Conservation (phyloP, 2,329 filamentous ascomycete genomes). For the Tolypocladium nubicola region DNA sequence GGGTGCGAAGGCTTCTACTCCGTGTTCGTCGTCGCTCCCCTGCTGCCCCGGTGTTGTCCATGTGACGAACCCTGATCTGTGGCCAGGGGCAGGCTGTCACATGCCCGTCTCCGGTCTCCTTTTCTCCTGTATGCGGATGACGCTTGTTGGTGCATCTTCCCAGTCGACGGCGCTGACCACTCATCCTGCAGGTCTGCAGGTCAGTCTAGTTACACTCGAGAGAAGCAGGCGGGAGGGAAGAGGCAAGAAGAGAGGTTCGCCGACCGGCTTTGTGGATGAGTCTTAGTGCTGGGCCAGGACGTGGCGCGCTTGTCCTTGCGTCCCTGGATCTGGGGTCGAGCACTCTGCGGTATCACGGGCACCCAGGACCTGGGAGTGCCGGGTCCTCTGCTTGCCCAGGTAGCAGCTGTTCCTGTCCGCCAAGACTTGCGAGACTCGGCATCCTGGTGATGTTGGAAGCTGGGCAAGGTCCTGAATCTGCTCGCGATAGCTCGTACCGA, state of each 20-base stretch:
- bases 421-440: not conserved
- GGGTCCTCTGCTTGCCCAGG: not conserved
- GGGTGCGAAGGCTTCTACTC: not conserved
- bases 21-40: not conserved
- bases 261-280: not conserved
- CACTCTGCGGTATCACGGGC: not conserved
- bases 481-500: not conserved
- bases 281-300: not conserved
- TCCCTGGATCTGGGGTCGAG: too few relatives aligned
- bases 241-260: not conserved
- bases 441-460: not conserved
- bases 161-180: not conserved
- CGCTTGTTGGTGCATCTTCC: not conserved
- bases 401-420: not conserved
- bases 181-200: not conserved
- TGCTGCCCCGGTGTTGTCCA: not conserved
- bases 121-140: too few relatives aligned
- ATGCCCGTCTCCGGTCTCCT: not conserved
- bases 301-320: not conserved
- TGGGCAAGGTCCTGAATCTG: not conserved
- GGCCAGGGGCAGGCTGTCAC: not conserved
- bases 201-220: too few relatives aligned
- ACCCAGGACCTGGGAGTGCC: not conserved
- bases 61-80: not conserved
- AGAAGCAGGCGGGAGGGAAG: not conserved